Percentiles rank a stretch among this genome's conserved stretches.
Evolutionary conservation across 495 filamentous ascomycete species (phyloP).

Genomic region (Xylaria scruposa): DNA sequence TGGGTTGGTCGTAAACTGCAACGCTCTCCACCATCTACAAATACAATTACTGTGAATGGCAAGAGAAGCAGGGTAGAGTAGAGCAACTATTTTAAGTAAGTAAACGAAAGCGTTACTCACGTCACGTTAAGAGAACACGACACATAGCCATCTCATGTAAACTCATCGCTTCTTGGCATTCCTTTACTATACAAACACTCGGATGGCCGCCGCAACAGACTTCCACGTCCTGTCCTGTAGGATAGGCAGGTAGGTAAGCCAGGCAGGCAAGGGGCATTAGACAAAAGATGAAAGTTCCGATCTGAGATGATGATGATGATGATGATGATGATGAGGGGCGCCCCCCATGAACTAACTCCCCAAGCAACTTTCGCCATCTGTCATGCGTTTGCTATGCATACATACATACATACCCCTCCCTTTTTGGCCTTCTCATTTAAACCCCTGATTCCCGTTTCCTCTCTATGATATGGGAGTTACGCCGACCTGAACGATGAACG

Average conservation of each 20-base stretch:
- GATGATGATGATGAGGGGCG: too few species aligned
- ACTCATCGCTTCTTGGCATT: not conserved
- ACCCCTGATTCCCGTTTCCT: not conserved
- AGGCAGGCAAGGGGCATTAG: not conserved
- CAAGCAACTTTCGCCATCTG: too few species aligned
- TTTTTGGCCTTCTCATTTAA: not conserved
- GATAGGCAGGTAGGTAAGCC: too few species aligned
- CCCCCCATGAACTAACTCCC: not conserved
- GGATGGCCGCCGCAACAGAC: not conserved
- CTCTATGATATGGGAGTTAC: too few species aligned
- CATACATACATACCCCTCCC: too few species aligned
- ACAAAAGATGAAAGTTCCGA: not conserved
- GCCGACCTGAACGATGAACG: not conserved
- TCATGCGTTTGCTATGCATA: not conserved
- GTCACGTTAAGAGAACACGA: not conserved
- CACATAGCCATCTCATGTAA: not conserved
- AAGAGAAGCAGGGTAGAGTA: not conserved
- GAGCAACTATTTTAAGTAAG: too few species aligned
- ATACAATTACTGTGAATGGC: not conserved
- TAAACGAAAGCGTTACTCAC: not conserved
- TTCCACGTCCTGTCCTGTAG: not conserved
- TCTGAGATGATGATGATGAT: too few species aligned
- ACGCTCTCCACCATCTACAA: not conserved
- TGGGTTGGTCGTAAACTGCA: not conserved
- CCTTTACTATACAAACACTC: not conserved